A percentile compares a stretch with the other conserved stretches of the same genome.
These are phyloP conservation scores for Myriosclerotinia scirpicola DNA, from an alignment of 2,329 filamentous ascomycete genomes.

Conservation along the genomic window DNA sequence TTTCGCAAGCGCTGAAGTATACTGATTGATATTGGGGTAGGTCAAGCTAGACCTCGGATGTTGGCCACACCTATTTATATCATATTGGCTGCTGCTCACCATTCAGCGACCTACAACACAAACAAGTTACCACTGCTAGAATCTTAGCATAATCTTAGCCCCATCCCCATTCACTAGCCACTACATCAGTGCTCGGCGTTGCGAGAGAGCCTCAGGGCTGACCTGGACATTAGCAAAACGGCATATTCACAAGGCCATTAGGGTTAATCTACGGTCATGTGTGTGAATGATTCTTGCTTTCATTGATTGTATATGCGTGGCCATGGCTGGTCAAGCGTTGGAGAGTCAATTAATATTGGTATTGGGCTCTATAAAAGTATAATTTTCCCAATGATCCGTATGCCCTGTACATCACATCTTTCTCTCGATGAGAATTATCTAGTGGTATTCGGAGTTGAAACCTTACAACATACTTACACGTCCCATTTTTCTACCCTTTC, in stretches of 20 bases:
- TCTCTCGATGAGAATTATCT: neutral
- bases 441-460: neutral
- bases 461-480: too few relatives aligned
- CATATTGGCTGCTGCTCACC: neutral
- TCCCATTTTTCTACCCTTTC: neutral
- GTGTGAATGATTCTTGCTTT: neutral
- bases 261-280: neutral
- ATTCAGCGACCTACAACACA: neutral
- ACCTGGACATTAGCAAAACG: neutral
- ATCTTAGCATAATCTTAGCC: neutral
- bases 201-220: neutral
- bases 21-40: neutral
- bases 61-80: neutral
- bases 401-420: neutral
- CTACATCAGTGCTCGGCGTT: neutral
- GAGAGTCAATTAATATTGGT: neutral
- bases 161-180: neutral
- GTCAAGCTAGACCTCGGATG: neutral
- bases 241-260: neutral
- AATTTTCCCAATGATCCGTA: neutral
- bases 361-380: neutral
- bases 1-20: neutral
- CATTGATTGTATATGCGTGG: neutral
- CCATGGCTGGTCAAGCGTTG: neutral
- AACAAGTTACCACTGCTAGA: neutral